A percentile compares a stretch with the other conserved stretches of the same genome.
Evolutionary conservation across 768 basidiomycete species (phyloP).

Genomic region (Trametes elegans): DNA sequence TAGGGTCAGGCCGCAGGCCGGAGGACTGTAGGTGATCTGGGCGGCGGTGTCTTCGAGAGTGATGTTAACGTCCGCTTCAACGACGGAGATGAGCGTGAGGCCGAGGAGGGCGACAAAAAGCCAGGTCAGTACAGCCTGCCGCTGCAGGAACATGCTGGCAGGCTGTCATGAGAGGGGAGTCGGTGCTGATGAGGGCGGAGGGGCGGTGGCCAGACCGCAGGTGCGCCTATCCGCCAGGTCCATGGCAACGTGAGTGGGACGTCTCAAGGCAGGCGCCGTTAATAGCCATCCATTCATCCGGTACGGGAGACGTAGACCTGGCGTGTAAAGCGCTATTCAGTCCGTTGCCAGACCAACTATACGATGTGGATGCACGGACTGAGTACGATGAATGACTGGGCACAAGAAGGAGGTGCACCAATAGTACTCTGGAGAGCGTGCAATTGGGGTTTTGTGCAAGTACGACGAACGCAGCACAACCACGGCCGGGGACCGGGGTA

Average conservation of each 20-base stretch:
- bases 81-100: background rate
- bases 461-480: too few relatives aligned
- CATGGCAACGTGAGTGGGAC: constrained; percentile 12
- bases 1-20: constrained; percentile 20
- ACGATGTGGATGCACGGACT: too few relatives aligned
- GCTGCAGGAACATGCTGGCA: constrained; percentile 18
- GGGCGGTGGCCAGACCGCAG: background rate
- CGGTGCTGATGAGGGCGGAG: constrained; percentile 8
- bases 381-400: too few relatives aligned
- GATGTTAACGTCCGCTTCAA: constrained; percentile 16
- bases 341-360: background rate
- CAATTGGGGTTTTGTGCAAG: too few relatives aligned
- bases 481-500: too few relatives aligned
- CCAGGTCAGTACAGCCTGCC: constrained; percentile 9
- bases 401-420: too few relatives aligned
- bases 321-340: background rate
- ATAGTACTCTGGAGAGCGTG: too few relatives aligned
- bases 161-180: constrained; percentile 13
- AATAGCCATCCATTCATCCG: constrained; percentile 6
- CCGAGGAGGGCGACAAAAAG: background rate
- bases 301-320: background rate
- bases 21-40: constrained; percentile 24
- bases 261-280: constrained; percentile 13
- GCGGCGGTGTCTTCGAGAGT: constrained; percentile 22
- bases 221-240: constrained; percentile 21